Evolutionary conservation across 2,329 filamentous ascomycete genomes (phyloP).

Genomic region (Didymella exigua): DNA sequence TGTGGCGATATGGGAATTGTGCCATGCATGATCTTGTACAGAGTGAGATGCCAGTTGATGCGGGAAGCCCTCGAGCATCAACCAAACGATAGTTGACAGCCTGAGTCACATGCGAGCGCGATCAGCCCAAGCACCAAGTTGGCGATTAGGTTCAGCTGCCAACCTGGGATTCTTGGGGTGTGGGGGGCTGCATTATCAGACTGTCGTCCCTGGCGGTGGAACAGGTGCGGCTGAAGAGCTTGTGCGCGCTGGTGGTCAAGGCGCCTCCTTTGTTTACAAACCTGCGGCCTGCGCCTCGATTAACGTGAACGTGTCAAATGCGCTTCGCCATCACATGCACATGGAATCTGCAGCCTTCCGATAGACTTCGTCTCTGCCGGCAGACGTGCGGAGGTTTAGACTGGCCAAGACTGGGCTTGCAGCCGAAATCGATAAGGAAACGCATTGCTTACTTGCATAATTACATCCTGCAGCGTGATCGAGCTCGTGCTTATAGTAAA

Average conservation of each 20-base stretch:
- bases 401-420: constrained; percentile 4
- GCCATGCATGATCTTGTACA: neutral
- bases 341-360: neutral
- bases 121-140: neutral
- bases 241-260: neutral
- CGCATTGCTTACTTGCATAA: constrained; percentile 19
- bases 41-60: neutral
- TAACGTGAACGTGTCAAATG: neutral
- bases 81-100: neutral
- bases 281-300: neutral
- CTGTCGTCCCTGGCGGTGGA: neutral
- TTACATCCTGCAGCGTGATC: neutral
- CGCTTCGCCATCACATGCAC: constrained; percentile 1
- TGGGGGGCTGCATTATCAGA: constrained; percentile 4
- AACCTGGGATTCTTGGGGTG: neutral
- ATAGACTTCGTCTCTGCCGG: constrained; percentile 1
- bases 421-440: constrained; percentile 14
- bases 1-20: neutral
- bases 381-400: constrained; percentile 4
- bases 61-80: neutral
- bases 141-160: constrained; percentile 9
- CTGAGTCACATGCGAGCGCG: neutral
- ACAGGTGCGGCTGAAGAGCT: constrained; percentile 11
- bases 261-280: neutral
- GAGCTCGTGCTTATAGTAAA: neutral